These are phyloP conservation scores for Chrysoporthe cubensis DNA, from an alignment of 2,329 filamentous ascomycete species.

Conservation along the genomic window DNA sequence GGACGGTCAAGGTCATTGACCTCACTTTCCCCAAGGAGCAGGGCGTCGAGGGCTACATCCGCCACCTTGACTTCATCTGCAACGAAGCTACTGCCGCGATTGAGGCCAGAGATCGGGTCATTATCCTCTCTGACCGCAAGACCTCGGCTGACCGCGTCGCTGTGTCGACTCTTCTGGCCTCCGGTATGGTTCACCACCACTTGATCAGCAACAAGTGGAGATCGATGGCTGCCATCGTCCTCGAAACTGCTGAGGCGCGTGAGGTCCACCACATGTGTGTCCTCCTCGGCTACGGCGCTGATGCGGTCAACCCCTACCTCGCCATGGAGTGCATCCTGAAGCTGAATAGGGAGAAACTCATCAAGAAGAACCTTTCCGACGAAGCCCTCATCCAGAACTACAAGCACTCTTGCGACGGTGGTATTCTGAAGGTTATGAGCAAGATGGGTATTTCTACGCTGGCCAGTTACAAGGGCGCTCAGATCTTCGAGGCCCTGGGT, in stretches of 20 bases:
- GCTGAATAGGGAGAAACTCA: slow-evolving; percentile 90
- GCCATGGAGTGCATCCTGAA: slow-evolving; percentile 96
- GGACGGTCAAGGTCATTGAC: slow-evolving; percentile 90
- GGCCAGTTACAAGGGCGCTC: slow-evolving; percentile 94
- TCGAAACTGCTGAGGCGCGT: slow-evolving; percentile 93
- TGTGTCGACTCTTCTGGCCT: slow-evolving; percentile 84
- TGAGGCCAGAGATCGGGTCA: slow-evolving; percentile 79
- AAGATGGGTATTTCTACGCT: slow-evolving; percentile 99
- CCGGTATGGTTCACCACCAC: slow-evolving; percentile 93
- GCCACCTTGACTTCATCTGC: slow-evolving; percentile 87
- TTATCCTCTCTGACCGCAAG: slow-evolving; percentile 87
- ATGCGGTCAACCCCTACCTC: slow-evolving; percentile 93
- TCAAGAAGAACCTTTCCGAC: slow-evolving; percentile 84
- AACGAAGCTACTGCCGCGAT: slow-evolving; percentile 83
- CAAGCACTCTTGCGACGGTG: slow-evolving; percentile 94
- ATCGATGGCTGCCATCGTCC: slow-evolving; percentile 81
- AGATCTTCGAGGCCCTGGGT: slow-evolving; percentile 96
- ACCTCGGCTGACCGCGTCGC: slow-evolving; percentile 81
- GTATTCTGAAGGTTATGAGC: slow-evolving; percentile 98
- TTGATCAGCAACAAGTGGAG: slow-evolving; percentile 95
- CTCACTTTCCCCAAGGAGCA: slow-evolving; percentile 89
- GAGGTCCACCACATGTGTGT: slow-evolving; percentile 99
- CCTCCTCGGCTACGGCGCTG: slow-evolving; percentile 91
- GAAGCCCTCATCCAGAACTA: slow-evolving; percentile 91
- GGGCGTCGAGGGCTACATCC: slow-evolving; percentile 81